A percentile compares a stretch with the other conserved stretches of the same genome.
These are phyloP conservation scores for Smittium culicis DNA, from an alignment of 371 early-diverging fungal species.

Conservation along the genomic window DNA sequence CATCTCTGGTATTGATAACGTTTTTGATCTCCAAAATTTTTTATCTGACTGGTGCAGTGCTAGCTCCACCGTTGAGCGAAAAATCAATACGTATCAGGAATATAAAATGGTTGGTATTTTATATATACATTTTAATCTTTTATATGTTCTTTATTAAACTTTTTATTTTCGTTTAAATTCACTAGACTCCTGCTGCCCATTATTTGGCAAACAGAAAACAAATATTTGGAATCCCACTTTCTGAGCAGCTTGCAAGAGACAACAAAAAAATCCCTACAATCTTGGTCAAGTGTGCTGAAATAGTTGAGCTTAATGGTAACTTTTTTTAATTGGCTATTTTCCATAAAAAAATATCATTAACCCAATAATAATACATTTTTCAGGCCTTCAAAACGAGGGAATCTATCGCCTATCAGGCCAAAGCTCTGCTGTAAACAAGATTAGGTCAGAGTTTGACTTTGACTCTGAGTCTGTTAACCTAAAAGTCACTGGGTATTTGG, in stretches of 20 bases:
- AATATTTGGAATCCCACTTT: slow-evolving; percentile 25
- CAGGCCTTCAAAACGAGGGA: slow-evolving; percentile 48
- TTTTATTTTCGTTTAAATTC: background rate
- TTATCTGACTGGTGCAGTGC: slow-evolving; percentile 16
- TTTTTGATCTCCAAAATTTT: slow-evolving; percentile 23
- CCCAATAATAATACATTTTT: slow-evolving; percentile 7
- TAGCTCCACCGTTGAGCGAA: slow-evolving; percentile 18
- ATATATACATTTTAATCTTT: background rate
- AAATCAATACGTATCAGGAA: slow-evolving; percentile 24
- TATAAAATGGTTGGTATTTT: slow-evolving; percentile 26
- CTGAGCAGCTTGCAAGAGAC: slow-evolving; percentile 45
- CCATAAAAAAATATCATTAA: slow-evolving; percentile 11
- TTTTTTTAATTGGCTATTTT: slow-evolving; percentile 11
- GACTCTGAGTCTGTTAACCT: slow-evolving; percentile 50
- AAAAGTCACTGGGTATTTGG: slow-evolving; percentile 35
- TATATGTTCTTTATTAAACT: background rate
- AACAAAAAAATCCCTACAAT: slow-evolving; percentile 50
- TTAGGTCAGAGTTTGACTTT: slow-evolving; percentile 53
- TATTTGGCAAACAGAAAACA: slow-evolving; percentile 24
- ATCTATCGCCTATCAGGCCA: slow-evolving; percentile 75
- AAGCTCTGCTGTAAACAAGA: slow-evolving; percentile 44
- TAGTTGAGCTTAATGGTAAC: slow-evolving; percentile 46
- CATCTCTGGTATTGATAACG: slow-evolving; percentile 29
- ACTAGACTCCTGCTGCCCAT: slow-evolving; percentile 16
- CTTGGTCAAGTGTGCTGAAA: slow-evolving; percentile 54